Conservation (phyloP, 2,329 filamentous ascomycete species). For the Cladosporium colombiae region DNA sequence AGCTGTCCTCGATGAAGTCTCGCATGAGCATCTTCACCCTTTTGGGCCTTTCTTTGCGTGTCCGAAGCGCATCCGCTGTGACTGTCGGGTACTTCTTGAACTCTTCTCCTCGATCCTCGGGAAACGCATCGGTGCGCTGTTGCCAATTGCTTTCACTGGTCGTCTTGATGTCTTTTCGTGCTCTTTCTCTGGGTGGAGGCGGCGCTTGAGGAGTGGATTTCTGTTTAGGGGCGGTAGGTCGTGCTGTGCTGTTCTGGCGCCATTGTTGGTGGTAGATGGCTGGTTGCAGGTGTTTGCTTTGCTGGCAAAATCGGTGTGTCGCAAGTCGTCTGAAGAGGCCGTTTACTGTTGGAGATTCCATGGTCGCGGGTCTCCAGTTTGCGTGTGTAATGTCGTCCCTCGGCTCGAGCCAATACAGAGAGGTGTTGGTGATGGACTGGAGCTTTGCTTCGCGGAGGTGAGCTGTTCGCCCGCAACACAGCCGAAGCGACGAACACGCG, state of each 20-base stretch:
- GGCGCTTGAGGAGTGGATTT: constrained; percentile 18
- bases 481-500: neutral
- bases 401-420: neutral
- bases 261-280: constrained; percentile 12
- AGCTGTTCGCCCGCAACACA: constrained; percentile 8
- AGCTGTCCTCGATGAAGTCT: constrained; percentile 90
- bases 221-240: constrained; percentile 12
- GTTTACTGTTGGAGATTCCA: constrained; percentile 80
- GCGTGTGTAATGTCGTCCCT: neutral
- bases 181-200: constrained; percentile 16
- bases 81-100: constrained; percentile 81
- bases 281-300: constrained; percentile 55
- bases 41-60: constrained; percentile 72
- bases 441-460: constrained; percentile 20
- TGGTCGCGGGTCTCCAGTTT: constrained; percentile 39
- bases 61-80: constrained; percentile 75
- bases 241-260: constrained; percentile 18
- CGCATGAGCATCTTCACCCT: constrained; percentile 95
- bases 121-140: constrained; percentile 74
- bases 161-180: constrained; percentile 36
- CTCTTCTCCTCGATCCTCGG: constrained; percentile 75
- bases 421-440: neutral
- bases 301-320: constrained; percentile 58
- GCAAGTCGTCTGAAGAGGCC: constrained; percentile 86
- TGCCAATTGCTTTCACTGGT: constrained; percentile 76